Evolutionary conservation across 768 basidiomycete species (phyloP), one percentile per base, ranked within the genome.

Genomic region (Amanita rubescens): DNA sequence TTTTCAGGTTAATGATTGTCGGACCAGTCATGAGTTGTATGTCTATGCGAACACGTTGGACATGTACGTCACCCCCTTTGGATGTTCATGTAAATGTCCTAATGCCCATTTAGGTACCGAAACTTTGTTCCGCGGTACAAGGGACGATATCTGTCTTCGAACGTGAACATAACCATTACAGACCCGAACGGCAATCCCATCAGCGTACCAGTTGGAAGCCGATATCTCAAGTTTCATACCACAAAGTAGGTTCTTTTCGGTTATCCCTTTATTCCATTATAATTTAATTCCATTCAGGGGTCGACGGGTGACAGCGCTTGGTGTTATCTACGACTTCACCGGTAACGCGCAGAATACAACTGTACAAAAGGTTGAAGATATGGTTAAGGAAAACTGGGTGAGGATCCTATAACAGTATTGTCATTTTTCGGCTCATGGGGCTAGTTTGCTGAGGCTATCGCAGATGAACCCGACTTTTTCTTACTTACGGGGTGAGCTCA

Each of bases 331-430:
- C 55, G 76, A 90, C 64, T 94, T 91, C 64, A 81, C 77, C 0
- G 81, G 82, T 48, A 87, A 90, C 59, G 82, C 75, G 38, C 59
- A 67, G 41, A 85, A 85, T 55, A 89, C 88, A 5, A 84, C 84
- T 1, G 86, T 94, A 14, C 90, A 91, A 60, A 71, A 69, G 34
- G 85, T 90, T 2, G 75, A 68, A 11, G 73, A 81, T 38, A 86
- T 94, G 85, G 83, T 91, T 38, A 82, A 86, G 55, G 90, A 93
- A 62, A 33, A 67, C 3, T 95, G 92, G 87, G 84, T 83, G 54
- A 32, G 73, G 59, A 17, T 3, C 11, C 1, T 32, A 17, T 25
- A 7, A 12, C 7, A 42, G 20, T n/a, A 20, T 11, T 37, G 9
- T 34, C 17, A 32, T 17, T 20, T n/a, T n/a, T 42, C 19, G 14